Percentiles rank a stretch among this genome's conserved stretches.
Evolutionary conservation across 345 rosid species (phyloP).

Genomic region (Murraya paniculata): DNA sequence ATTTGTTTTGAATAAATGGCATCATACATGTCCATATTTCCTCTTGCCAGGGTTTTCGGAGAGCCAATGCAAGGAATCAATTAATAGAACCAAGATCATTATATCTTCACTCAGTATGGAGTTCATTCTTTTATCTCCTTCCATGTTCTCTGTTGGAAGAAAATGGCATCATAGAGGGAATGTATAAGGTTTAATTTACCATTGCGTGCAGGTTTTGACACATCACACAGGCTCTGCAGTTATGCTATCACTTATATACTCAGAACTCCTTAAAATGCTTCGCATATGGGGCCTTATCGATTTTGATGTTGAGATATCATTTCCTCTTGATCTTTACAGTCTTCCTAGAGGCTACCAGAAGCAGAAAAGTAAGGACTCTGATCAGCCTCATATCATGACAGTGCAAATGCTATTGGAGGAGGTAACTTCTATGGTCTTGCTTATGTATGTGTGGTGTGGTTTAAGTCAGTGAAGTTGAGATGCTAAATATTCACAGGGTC

Average conservation of each 20-base stretch:
- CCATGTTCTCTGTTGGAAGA: conserved; percentile 1
- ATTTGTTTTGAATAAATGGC: no score
- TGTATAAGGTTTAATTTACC: conserved; percentile 11
- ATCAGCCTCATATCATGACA: conserved; percentile 52
- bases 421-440: conserved; percentile 29
- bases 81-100: conserved; percentile 40
- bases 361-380: conserved; percentile 57
- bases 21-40: neutral
- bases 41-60: conserved; percentile 42
- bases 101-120: conserved; percentile 59
- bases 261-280: conserved; percentile 63
- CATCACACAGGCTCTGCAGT: conserved; percentile 60
- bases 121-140: conserved; percentile 2
- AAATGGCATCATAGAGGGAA: neutral
- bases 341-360: conserved; percentile 64
- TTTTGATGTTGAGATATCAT: conserved; percentile 62
- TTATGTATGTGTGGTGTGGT: neutral
- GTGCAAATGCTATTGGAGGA: conserved; percentile 41
- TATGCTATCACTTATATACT: conserved; percentile 54
- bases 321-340: conserved; percentile 46
- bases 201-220: conserved; percentile 52
- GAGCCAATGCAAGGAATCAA: conserved; percentile 36
- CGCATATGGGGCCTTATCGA: conserved; percentile 52
- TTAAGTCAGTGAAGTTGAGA: neutral
- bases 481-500: neutral